phyloP scores from a whole-genome alignment of 768 basidiomycete genomes.

The Leucocoprinus sp. region DNA sequence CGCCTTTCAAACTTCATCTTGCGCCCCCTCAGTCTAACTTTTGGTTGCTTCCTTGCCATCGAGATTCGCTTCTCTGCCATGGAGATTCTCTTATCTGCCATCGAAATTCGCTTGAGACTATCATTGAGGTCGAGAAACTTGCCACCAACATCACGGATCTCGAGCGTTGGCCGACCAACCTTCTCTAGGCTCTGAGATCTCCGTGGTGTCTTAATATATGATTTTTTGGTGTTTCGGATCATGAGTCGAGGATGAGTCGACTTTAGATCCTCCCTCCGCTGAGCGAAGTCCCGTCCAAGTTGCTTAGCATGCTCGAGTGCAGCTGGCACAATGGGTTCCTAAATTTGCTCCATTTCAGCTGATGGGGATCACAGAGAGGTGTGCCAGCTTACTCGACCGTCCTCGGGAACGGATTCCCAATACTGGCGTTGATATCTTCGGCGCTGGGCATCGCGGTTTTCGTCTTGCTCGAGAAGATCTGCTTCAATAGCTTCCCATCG shows the following conservation, averaged over 20 bases:
- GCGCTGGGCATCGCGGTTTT: constrained; percentile 46
- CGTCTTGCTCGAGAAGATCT: constrained; percentile 51
- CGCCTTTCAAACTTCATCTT: no score
- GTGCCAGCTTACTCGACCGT: constrained; percentile 39
- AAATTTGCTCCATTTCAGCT: constrained; percentile 2
- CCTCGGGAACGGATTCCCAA: constrained; percentile 74
- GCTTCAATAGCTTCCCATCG: constrained; percentile 45
- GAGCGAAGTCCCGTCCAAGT: constrained; percentile 26
- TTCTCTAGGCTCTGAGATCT: constrained; percentile 31
- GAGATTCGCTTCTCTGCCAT: no score
- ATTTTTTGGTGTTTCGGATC: constrained; percentile 27
- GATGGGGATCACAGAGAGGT: neutral
- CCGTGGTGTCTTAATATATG: constrained; percentile 28
- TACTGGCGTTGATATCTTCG: constrained; percentile 64
- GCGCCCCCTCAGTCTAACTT: no score
- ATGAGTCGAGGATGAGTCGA: constrained; percentile 29
- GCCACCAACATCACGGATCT: constrained; percentile 68
- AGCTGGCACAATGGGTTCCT: constrained; percentile 61
- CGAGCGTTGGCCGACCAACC: constrained; percentile 44
- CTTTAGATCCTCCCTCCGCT: constrained; percentile 27
- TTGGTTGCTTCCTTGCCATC: no score
- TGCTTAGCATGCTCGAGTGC: constrained; percentile 41
- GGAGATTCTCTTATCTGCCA: no score
- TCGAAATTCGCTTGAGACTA: constrained; percentile 38
- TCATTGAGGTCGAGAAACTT: constrained; percentile 58